Conservation (phyloP, 495 filamentous ascomycete species). For the Tuber umbilicatum region DNA sequence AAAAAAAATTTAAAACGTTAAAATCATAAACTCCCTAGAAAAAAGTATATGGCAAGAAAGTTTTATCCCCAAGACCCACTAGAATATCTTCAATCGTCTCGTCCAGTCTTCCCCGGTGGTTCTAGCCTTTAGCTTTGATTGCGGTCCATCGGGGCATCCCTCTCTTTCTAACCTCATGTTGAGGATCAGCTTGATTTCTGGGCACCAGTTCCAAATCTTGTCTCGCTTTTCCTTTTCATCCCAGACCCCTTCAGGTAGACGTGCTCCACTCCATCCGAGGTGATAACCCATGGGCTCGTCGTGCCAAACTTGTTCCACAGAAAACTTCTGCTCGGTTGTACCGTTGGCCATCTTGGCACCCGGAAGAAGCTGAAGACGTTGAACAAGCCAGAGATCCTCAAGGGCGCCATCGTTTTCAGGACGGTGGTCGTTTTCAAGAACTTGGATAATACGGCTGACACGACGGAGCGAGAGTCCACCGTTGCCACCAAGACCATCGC, state of each 20-base stretch:
- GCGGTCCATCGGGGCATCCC: constrained; percentile 41
- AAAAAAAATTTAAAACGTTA: background rate
- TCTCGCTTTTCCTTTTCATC: constrained; percentile 44
- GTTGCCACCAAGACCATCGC: constrained; percentile 46
- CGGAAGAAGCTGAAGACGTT: constrained; percentile 46
- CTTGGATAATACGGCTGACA: constrained; percentile 48
- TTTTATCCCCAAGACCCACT: background rate
- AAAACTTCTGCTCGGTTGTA: constrained; percentile 45
- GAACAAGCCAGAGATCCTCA: constrained; percentile 51
- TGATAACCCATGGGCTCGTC: constrained; percentile 54
- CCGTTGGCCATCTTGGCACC: constrained; percentile 47
- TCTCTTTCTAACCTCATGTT: constrained; percentile 49
- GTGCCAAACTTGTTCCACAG: constrained; percentile 47
- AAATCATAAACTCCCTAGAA: constrained; percentile 5
- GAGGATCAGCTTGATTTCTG: constrained; percentile 51
- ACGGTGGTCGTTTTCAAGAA: constrained; percentile 46
- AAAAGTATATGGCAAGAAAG: constrained; percentile 1
- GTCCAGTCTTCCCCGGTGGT: background rate
- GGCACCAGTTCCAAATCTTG: constrained; percentile 50
- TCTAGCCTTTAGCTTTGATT: background rate
- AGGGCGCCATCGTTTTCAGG: constrained; percentile 41
- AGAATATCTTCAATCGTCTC: background rate
- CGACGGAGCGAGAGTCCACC: constrained; percentile 48
- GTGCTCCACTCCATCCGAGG: constrained; percentile 46
- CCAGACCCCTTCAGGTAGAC: constrained; percentile 46